These are phyloP conservation scores for Sporisorium sorghi DNA, from an alignment of 1,284 basidiomycete species.

Conservation along the genomic window DNA sequence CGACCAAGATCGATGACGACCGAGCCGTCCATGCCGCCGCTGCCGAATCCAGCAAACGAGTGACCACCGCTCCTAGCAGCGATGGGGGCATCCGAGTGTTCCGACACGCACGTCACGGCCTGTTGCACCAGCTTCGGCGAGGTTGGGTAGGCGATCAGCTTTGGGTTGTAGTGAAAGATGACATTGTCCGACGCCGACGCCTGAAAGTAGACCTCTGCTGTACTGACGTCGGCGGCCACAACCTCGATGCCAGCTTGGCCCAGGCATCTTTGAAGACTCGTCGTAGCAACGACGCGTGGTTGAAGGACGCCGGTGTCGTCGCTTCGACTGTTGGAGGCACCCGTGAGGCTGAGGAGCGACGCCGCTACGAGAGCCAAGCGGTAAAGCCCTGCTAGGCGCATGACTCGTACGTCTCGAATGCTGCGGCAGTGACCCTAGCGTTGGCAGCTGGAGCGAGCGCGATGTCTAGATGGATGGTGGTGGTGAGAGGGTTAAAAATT, in stretches of 20 bases:
- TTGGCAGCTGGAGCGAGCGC: no score
- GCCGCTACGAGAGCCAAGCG: background rate
- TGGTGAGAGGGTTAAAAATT: background rate
- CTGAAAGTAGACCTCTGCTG: slow-evolving; percentile 35
- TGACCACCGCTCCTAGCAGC: slow-evolving; percentile 69
- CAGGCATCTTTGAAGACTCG: slow-evolving; percentile 21
- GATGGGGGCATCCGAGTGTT: slow-evolving; percentile 47
- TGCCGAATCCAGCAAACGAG: slow-evolving; percentile 65
- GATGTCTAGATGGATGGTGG: no score
- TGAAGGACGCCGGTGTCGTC: slow-evolving; percentile 7
- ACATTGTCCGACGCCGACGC: slow-evolving; percentile 67
- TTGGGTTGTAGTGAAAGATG: slow-evolving; percentile 66
- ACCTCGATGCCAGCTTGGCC: slow-evolving; percentile 26
- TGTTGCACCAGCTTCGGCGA: slow-evolving; percentile 49
- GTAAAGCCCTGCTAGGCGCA: background rate
- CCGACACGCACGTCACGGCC: slow-evolving; percentile 47
- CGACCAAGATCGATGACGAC: slow-evolving; percentile 61
- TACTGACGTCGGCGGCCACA: slow-evolving; percentile 34
- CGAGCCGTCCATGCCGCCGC: slow-evolving; percentile 64
- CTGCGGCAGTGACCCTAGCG: no score
- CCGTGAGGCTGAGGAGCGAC: background rate
- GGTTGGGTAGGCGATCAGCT: slow-evolving; percentile 63
- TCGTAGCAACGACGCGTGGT: slow-evolving; percentile 7
- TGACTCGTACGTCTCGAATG: background rate
- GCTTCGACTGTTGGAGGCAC: background rate